Conservation (phyloP, 768 basidiomycete genomes). For the Boletus tylopilopsis region DNA sequence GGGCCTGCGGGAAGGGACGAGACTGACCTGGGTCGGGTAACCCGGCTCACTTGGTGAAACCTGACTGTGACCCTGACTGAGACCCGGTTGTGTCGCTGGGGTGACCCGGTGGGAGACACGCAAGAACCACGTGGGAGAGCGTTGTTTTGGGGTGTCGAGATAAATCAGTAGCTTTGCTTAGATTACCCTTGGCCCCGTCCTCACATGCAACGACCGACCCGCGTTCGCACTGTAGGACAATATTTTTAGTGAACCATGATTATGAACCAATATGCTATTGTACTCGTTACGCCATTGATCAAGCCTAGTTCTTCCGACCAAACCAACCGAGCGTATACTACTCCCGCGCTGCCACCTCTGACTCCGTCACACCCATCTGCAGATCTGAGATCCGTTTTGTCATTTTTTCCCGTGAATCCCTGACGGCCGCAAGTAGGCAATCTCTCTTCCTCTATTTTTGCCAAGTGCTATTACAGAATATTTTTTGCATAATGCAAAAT, state of each 20-base stretch:
- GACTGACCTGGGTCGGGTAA: conserved; percentile 14
- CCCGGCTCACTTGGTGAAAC: conserved; percentile 11
- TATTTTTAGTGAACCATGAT: conserved; percentile 15
- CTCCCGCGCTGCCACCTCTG: conserved; percentile 17
- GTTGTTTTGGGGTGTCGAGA: conserved; percentile 16
- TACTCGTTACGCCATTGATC: neutral
- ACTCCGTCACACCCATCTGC: conserved; percentile 23
- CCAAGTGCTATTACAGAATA: conserved; percentile 26
- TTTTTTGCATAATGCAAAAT: conserved; percentile 22
- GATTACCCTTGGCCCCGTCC: conserved; percentile 13
- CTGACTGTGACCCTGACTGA: conserved; percentile 11
- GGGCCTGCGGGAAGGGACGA: too few species aligned
- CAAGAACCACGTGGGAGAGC: conserved; percentile 25
- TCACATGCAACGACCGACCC: neutral
- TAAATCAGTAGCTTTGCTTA: conserved; percentile 7
- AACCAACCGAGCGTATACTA: too few species aligned
- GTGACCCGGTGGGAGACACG: conserved; percentile 20
- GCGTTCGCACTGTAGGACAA: conserved; percentile 10
- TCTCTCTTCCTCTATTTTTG: conserved; percentile 32
- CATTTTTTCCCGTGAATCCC: conserved; percentile 34
- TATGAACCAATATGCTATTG: neutral
- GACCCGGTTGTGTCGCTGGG: conserved; percentile 3
- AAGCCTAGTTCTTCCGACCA: conserved; percentile 24
- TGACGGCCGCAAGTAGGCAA: conserved; percentile 30
- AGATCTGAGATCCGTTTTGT: conserved; percentile 29